phyloP scores from a whole-genome alignment of 2,329 filamentous ascomycete genomes.

The Drechslerella stenobrocha region DNA sequence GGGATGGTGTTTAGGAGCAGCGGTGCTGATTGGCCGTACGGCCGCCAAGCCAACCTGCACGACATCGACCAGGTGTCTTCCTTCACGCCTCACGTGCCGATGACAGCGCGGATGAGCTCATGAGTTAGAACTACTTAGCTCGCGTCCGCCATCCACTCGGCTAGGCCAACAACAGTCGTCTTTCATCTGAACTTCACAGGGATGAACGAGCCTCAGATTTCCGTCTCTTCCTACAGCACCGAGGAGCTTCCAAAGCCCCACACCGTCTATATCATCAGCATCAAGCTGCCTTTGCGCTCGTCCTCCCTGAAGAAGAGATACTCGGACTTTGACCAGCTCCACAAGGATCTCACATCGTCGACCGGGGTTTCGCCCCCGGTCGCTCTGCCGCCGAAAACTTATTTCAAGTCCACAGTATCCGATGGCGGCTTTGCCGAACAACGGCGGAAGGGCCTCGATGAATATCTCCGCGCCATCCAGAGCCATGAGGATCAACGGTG shows the following conservation, averaged over 20 bases:
- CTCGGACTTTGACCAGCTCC: constrained; percentile 73
- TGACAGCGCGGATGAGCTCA: background rate
- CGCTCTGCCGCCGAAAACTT: constrained; percentile 72
- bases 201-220: constrained; percentile 31
- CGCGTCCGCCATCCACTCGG: too few relatives aligned
- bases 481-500: constrained; percentile 73
- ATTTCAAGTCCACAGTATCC: constrained; percentile 73
- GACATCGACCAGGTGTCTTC: background rate
- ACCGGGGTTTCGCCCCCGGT: constrained; percentile 68
- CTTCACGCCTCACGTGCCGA: background rate
- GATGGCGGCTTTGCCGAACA: constrained; percentile 71
- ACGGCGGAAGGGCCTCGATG: constrained; percentile 69
- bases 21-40: background rate
- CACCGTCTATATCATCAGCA: constrained; percentile 55
- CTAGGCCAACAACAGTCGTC: background rate
- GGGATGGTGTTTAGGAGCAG: background rate
- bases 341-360: constrained; percentile 65
- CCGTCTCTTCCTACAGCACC: constrained; percentile 53
- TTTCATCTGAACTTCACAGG: background rate
- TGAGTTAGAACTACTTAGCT: too few relatives aligned
- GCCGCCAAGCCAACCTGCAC: background rate
- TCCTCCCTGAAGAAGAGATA: constrained; percentile 79
- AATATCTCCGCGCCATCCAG: constrained; percentile 72
- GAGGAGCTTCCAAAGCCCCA: constrained; percentile 51
- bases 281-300: constrained; percentile 74